These are phyloP conservation scores for Tausonia pullulans DNA, from an alignment of 1,284 basidiomycete genomes.

Conservation along the genomic window DNA sequence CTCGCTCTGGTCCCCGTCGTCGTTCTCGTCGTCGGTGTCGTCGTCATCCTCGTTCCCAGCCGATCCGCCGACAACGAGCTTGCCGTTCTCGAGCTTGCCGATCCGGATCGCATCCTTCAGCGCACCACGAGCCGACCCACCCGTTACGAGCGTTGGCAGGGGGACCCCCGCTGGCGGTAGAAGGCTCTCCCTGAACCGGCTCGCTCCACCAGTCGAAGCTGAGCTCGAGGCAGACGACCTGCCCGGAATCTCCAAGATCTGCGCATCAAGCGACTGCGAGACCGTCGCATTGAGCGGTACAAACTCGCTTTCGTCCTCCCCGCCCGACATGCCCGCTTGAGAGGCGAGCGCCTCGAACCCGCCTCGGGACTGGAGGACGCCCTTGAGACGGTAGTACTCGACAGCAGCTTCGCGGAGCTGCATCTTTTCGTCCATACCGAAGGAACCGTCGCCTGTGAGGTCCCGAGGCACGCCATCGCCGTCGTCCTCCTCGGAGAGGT, in stretches of 20 bases:
- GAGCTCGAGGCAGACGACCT: no score
- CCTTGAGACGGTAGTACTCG: conserved; percentile 11
- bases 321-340: background rate
- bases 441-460: background rate
- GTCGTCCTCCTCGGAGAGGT: conserved; percentile 5
- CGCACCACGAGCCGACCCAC: conserved; percentile 7
- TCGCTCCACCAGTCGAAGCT: no score
- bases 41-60: background rate
- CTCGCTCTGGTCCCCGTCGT: conserved; percentile 25
- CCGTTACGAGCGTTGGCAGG: conserved; percentile 15
- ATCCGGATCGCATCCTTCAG: conserved; percentile 24
- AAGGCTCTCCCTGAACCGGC: no score
- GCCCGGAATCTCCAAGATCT: no score
- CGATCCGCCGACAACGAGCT: conserved; percentile 29
- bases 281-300: conserved; percentile 15
- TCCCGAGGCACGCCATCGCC: background rate
- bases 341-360: background rate
- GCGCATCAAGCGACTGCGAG: conserved; percentile 4
- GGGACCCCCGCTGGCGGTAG: background rate
- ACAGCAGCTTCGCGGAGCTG: conserved; percentile 15
- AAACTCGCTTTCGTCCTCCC: conserved; percentile 8
- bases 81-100: conserved; percentile 32
- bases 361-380: background rate
- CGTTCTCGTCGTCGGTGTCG: conserved; percentile 13
- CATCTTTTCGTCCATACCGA: conserved; percentile 15